Base-by-base conservation (phyloP, 345 rosid genomes). In the Turritis glabra region DNA sequence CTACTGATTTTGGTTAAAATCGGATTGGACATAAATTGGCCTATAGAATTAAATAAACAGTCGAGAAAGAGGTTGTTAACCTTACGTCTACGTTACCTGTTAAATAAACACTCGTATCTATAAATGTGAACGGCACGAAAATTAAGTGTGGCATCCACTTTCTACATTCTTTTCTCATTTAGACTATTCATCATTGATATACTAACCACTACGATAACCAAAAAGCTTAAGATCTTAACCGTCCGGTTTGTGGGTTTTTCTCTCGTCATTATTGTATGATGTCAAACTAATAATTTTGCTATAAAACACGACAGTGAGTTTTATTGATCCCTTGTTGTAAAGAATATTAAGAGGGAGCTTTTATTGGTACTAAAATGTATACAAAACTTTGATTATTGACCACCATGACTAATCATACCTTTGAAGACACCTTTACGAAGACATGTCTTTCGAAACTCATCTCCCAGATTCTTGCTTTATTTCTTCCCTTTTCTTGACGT, bases 341-440 rank as follows among this genome's bases (percentile, higher is more conserved):
- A 17, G 29, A n/a, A 7, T 33, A 54, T 47, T 8, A n/a, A 59
- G 26, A 17, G 5, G 11, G 6, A 58, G 38, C 40, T 48, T 59
- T 40, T 29, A 15, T 61, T 51, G 26, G 32, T 61, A 53, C n/a
- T 5, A 25, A 54, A 38, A 23, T 54, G 40, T 38, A 41, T 4
- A 11, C n/a, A 54, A 41, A 21, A 30, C 23, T 32, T 57, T 75
- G 33, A 22, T 30, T 9, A 72, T 17, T 64, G 60, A 23, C 41
- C 68, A 68, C 54, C 32, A 26, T 35, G 61, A n/a, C 53, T 61
- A 69, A 79, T 64, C 48, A 69, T 64, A 56, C 68, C 68, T 74
- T 82, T 59, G 65, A 79, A 81, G 76, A 77, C 53, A 41, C 53
- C 73, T 83, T 85, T 72, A 35, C 5, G 12, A 54, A 55, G 54